Percentiles rank a stretch among this genome's conserved stretches.
phyloP scores from a whole-genome alignment of 2,329 filamentous ascomycete genomes.

The Colletotrichum sp. region DNA sequence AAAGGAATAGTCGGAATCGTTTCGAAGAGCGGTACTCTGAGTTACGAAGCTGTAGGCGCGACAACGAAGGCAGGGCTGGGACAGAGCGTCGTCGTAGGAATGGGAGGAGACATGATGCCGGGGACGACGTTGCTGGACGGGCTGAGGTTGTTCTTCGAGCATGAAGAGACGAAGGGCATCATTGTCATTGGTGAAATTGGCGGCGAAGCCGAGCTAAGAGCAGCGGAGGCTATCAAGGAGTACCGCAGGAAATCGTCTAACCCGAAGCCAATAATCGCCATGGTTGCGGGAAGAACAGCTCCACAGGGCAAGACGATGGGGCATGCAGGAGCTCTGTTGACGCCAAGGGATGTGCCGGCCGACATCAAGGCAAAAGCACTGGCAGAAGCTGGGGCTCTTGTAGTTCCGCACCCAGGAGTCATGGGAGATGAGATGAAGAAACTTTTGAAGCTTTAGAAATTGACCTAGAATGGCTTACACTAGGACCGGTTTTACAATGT shows the following conservation, averaged over 20 bases:
- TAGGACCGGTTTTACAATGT: not conserved
- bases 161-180: conserved; percentile 73
- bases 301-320: conserved; percentile 70
- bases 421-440: conserved; percentile 41
- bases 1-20: conserved; percentile 76
- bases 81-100: conserved; percentile 78
- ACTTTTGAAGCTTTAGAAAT: conserved; percentile 25
- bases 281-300: conserved; percentile 70
- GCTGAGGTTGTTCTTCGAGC: conserved; percentile 69
- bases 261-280: conserved; percentile 69
- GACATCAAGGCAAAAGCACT: conserved; percentile 37
- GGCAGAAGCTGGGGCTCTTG: conserved; percentile 36
- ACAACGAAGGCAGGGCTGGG: conserved; percentile 77
- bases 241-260: conserved; percentile 61
- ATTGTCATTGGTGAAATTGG: conserved; percentile 77
- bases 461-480: not conserved
- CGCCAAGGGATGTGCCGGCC: conserved; percentile 33
- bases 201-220: conserved; percentile 71
- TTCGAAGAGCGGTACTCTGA: conserved; percentile 81
- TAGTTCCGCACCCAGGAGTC: conserved; percentile 42
- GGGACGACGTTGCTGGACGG: conserved; percentile 77
- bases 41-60: conserved; percentile 80
- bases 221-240: conserved; percentile 73
- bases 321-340: conserved; percentile 70
- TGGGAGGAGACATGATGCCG: conserved; percentile 78